Conservation (phyloP, 495 filamentous ascomycete species). For the Cercophora newfieldiana region DNA sequence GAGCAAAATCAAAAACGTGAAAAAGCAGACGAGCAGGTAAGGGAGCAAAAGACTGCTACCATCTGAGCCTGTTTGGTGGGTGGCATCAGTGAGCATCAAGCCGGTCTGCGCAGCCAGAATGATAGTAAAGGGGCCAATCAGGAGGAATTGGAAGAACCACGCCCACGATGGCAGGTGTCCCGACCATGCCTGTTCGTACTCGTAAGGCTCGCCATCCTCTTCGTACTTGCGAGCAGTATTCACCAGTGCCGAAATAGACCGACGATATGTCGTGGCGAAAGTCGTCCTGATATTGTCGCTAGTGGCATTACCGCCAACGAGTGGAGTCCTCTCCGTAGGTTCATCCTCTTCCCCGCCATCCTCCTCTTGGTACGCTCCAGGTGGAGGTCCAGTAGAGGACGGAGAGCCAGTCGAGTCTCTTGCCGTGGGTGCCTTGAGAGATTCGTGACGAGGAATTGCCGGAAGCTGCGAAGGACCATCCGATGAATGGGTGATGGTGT, state of each 20-base stretch:
- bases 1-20: constrained; percentile 71
- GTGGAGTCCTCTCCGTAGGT: constrained; percentile 76
- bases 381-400: background rate
- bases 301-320: constrained; percentile 52
- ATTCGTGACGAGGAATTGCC: constrained; percentile 23
- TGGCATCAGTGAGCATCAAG: constrained; percentile 68
- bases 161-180: constrained; percentile 73
- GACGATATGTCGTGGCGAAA: constrained; percentile 67
- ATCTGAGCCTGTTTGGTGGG: constrained; percentile 80
- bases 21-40: constrained; percentile 66
- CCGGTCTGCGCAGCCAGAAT: constrained; percentile 72
- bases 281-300: constrained; percentile 59
- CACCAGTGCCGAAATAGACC: constrained; percentile 45
- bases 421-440: constrained; percentile 16
- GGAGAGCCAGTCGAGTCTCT: constrained; percentile 20
- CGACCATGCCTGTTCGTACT: constrained; percentile 86
- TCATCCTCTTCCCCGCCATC: constrained; percentile 53
- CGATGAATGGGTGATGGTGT: constrained; percentile 26
- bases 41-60: constrained; percentile 65
- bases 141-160: constrained; percentile 83
- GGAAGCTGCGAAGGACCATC: constrained; percentile 33
- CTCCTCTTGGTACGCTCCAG: constrained; percentile 38
- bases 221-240: constrained; percentile 33
- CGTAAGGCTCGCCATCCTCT: constrained; percentile 53
- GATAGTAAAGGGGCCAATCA: constrained; percentile 74